Base-by-base conservation (phyloP, 2,329 filamentous ascomycete genomes). In the Peltaster fructicola region DNA sequence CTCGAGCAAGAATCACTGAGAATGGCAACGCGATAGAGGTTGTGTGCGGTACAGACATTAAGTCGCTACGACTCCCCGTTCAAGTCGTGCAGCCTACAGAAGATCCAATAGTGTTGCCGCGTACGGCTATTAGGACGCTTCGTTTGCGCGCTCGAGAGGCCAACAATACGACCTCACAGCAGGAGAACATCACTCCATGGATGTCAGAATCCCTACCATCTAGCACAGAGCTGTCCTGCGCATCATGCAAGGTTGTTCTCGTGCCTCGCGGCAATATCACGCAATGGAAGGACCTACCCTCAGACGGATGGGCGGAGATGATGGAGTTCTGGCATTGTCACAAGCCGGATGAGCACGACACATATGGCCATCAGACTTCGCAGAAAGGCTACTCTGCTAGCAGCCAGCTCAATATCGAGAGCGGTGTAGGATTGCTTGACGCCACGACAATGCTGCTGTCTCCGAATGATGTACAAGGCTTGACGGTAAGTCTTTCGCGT, bases 281-380 rank as follows among this genome's bases (percentile, higher is more conserved):
- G 18, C 50, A 54, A 17, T 98, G 88, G 85, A 92, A 85, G 52
- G 82, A 98, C 44, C 57, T 98, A 10, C 88, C 88, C 0, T 92
- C 82, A 44, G 82, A 91, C 40, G 85, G 92, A 43, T 98, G 88
- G 88, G 90, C 88, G 1, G 88, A 98, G 54, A 91, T 98, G 84
- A 98, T 98, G 88, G 90, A 98, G 50, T 91, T 98, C 39, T 98
- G 88, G 88, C 90, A 98, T 51, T 98, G 88, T 44, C 88, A 98
- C 51, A 95, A 95, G 51, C 88, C 90, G 2, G 51, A 59, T 18
- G 63, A 72, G 32, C 59, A 70, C 27, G 58, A 69, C 32, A 49
- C 59, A 14, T 52, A 59, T 24, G 41, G 41, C 5, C 33, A 46
- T 19, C 36, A 43, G 16, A 36, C 63, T n/a, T 49, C 52, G 22